Conservation (phyloP, 768 basidiomycete genomes). For the Chiua virens region DNA sequence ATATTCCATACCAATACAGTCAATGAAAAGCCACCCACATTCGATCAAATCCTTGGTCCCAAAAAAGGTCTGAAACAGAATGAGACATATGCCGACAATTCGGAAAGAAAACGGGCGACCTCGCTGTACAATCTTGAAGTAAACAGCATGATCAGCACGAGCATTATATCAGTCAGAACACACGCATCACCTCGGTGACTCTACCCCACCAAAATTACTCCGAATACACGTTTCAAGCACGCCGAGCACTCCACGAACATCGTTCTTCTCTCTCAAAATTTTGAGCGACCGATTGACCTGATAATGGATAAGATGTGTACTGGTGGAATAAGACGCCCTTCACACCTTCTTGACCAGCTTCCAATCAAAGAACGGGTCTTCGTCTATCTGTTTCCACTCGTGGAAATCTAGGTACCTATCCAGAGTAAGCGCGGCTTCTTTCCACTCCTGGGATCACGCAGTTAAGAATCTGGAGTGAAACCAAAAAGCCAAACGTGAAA, state of each 20-base stretch:
- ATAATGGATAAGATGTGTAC: neutral
- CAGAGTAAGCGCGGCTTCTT: slow-evolving; percentile 68
- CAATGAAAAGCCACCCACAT: slow-evolving; percentile 42
- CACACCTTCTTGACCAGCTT: slow-evolving; percentile 73
- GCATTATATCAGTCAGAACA: neutral
- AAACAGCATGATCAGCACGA: slow-evolving; percentile 6
- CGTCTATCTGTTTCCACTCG: slow-evolving; percentile 87
- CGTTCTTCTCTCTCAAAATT: slow-evolving; percentile 69
- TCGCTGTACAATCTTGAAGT: slow-evolving; percentile 79
- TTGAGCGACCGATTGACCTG: slow-evolving; percentile 75
- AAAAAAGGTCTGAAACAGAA: slow-evolving; percentile 67
- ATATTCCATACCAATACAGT: neutral
- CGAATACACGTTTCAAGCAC: slow-evolving; percentile 90
- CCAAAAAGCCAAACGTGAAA: neutral
- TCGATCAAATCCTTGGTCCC: slow-evolving; percentile 92
- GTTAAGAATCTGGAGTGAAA: neutral
- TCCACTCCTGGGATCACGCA: slow-evolving; percentile 69
- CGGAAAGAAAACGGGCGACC: slow-evolving; percentile 35
- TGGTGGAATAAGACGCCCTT: neutral
- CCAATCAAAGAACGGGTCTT: slow-evolving; percentile 92
- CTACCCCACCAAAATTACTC: slow-evolving; percentile 91
- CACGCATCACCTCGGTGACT: slow-evolving; percentile 65
- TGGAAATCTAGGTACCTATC: slow-evolving; percentile 85
- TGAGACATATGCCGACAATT: slow-evolving; percentile 9
- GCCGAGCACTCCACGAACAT: slow-evolving; percentile 83